Evolutionary conservation across 345 rosid species (phyloP), one percentile per base, ranked within the genome.

Genomic region (Limnanthes douglasii): DNA sequence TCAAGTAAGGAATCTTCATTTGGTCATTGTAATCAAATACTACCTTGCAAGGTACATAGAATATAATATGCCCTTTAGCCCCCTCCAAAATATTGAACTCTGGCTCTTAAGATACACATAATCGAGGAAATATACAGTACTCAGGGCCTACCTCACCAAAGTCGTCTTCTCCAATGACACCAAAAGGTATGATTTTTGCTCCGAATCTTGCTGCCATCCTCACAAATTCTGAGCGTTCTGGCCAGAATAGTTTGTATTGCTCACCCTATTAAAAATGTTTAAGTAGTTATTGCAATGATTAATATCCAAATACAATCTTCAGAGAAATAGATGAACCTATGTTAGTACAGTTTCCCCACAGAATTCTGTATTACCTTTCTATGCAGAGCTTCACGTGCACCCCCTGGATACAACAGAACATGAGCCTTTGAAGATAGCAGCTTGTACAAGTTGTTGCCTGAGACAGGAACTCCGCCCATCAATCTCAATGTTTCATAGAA

Each of bases 141-240:
- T 39, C 13, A 13, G 55, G 55, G 31, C 72, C 59, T 66, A 78
- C 95, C 59, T 61, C 42, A 12, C 39, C 35, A 15, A 78, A 7
- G 57, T 83, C 95, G 48, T 83, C 95, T 60, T 78, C 95, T 53
- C 95, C 92, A 27, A 83, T 68, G 2, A 60, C 53, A 25, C 78
- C 75, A 32, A 78, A 78, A 37, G 92, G 95, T 13, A 83, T 59
- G 16, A 78, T 83, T 33, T 69, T 83, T 43, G 92, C 86, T 34
- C 80, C 86, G 45, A 83, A 78, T 49, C 60, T 67, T n/a, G 95
- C 75, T 22, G 95, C 95, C 59, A 66, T 74, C 51, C 86, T 83
- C 20, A 78, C 78, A 56, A 83, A 78, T 53, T 78, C 95, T 7
- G 65, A 51, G 12, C 56, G 73, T 24, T 83, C 70, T 8, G 92